Evolutionary conservation across 2,329 filamentous ascomycete species (phyloP).

Genomic region (Fragosphaeria purpurea): DNA sequence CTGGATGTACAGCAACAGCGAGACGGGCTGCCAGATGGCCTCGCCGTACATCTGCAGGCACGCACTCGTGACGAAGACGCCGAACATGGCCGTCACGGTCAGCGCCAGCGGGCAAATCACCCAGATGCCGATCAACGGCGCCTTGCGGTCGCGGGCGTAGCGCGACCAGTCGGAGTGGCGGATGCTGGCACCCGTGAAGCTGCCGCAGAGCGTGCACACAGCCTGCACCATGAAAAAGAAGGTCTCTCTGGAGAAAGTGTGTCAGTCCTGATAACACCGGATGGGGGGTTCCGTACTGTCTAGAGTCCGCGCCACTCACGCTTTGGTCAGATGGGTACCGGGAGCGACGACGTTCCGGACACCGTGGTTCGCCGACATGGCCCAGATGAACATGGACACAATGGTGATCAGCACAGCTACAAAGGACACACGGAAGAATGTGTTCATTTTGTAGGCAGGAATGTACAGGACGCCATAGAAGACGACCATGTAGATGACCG

Average conservation of each 20-base stretch:
- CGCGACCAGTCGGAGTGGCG: conserved; percentile 9
- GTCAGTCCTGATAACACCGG: too few relatives aligned
- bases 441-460: background rate
- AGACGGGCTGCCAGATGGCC: conserved; percentile 10
- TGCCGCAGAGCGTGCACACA: conserved; percentile 3
- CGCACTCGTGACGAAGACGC: conserved; percentile 9
- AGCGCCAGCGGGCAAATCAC: conserved; percentile 2
- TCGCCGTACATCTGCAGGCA: conserved; percentile 5
- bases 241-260: too few relatives aligned
- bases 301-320: too few relatives aligned
- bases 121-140: background rate
- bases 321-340: too few relatives aligned
- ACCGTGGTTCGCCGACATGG: conserved; percentile 9
- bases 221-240: conserved; percentile 7
- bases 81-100: conserved; percentile 6
- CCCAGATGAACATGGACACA: conserved; percentile 7
- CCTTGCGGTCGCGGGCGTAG: conserved; percentile 1
- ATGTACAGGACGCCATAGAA: conserved; percentile 8
- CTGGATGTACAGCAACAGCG: conserved; percentile 5
- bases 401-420: conserved; percentile 1
- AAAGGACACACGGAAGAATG: conserved; percentile 1
- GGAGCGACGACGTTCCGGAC: background rate
- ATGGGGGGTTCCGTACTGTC: too few relatives aligned
- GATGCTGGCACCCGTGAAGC: conserved; percentile 6
- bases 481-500: conserved; percentile 26